Conservation (phyloP, 768 basidiomycete genomes). For the Mycena vulgaris region DNA sequence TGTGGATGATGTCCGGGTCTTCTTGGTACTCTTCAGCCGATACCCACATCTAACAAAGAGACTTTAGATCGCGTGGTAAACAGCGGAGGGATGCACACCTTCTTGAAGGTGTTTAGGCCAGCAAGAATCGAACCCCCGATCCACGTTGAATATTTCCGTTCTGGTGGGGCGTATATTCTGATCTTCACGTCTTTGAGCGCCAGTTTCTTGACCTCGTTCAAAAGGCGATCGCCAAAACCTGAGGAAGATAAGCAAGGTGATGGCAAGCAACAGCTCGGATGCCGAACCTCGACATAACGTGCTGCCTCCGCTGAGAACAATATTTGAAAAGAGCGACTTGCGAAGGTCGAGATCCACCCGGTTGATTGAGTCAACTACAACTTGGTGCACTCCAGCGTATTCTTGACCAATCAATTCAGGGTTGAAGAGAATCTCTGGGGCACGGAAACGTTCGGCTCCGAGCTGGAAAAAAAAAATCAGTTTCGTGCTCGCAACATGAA, state of each 20-base stretch:
- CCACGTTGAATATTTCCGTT: conserved; percentile 98
- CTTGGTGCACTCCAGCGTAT: conserved; percentile 97
- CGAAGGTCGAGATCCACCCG: conserved; percentile 96
- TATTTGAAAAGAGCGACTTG: conserved; percentile 95
- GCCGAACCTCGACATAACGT: conserved; percentile 91
- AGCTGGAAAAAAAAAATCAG: conserved; percentile 69
- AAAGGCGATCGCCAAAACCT: conserved; percentile 96
- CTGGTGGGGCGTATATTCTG: conserved; percentile 99
- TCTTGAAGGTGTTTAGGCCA: conserved; percentile 97
- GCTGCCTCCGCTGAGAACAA: conserved; percentile 96
- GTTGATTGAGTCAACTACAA: conserved; percentile 98
- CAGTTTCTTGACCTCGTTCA: conserved; percentile 97
- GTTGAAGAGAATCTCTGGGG: conserved; percentile 98
- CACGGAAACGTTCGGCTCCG: conserved; percentile 94
- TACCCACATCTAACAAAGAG: conserved; percentile 91
- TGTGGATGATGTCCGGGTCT: conserved; percentile 98
- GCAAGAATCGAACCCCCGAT: conserved; percentile 98
- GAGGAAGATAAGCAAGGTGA: conserved; percentile 25
- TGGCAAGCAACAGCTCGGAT: not conserved
- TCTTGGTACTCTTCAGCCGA: conserved; percentile 99
- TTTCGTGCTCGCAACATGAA: conserved; percentile 32
- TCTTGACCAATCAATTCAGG: conserved; percentile 97
- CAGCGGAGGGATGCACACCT: conserved; percentile 65
- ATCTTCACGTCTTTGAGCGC: conserved; percentile 98
- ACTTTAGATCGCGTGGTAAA: conserved; percentile 31